These are phyloP conservation scores for Climacium dendroides DNA, from an alignment of 225 moss, liverwort and hornwort genomes.

Conservation along the genomic window DNA sequence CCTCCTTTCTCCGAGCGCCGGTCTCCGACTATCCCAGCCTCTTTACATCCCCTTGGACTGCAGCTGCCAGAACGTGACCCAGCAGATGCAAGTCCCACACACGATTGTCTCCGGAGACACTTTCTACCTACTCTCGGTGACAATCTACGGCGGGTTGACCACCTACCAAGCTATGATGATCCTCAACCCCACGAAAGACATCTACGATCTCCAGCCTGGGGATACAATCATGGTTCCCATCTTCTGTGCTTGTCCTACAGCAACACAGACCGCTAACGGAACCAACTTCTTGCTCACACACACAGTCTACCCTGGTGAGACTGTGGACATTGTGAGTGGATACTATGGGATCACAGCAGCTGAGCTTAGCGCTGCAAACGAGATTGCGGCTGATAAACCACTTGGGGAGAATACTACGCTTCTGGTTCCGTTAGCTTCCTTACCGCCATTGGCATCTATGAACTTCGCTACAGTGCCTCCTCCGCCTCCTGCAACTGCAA, in stretches of 20 bases:
- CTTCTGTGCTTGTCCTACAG: slow-evolving; percentile 66
- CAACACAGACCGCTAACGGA: slow-evolving; percentile 3
- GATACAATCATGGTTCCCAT: slow-evolving; percentile 39
- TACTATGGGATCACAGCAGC: slow-evolving; percentile 24
- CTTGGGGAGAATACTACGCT: slow-evolving; percentile 28
- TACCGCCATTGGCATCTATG: neutral
- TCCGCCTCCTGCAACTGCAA: neutral
- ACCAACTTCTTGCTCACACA: slow-evolving; percentile 38
- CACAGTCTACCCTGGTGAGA: slow-evolving; percentile 29
- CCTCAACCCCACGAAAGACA: slow-evolving; percentile 16
- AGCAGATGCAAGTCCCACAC: slow-evolving; percentile 29
- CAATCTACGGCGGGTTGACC: slow-evolving; percentile 39
- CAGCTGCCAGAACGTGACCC: slow-evolving; percentile 29
- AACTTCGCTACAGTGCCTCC: slow-evolving; percentile 6
- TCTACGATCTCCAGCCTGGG: slow-evolving; percentile 12
- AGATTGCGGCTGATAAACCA: neutral
- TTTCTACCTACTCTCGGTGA: slow-evolving; percentile 21
- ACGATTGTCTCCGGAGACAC: slow-evolving; percentile 35
- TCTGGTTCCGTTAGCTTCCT: slow-evolving; percentile 41
- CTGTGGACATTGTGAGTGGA: slow-evolving; percentile 3
- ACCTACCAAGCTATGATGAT: slow-evolving; percentile 18
- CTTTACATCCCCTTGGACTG: slow-evolving; percentile 34
- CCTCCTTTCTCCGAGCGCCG: neutral
- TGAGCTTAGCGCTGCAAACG: slow-evolving; percentile 32
- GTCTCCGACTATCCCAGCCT: neutral